Conservation (phyloP, 2,329 filamentous ascomycete species). For the Verticillium klebahnii region DNA sequence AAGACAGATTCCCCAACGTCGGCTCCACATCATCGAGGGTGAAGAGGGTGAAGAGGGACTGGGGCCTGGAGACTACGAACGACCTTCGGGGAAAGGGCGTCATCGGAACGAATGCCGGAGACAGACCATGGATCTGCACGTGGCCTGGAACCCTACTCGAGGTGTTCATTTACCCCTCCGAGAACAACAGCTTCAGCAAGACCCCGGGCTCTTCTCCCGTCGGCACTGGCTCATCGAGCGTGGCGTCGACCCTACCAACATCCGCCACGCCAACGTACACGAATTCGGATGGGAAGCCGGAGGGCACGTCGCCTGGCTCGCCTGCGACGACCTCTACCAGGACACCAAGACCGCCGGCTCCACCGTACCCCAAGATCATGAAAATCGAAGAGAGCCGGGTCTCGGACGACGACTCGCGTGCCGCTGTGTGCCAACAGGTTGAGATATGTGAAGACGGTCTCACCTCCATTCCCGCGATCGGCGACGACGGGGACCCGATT, state of each 20-base stretch:
- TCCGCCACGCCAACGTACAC: slow-evolving; percentile 6
- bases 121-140: slow-evolving; percentile 54
- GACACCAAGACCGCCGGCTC: slow-evolving; percentile 9
- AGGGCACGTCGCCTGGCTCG: background rate
- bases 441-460: slow-evolving; percentile 34
- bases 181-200: slow-evolving; percentile 38
- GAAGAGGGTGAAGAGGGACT: slow-evolving; percentile 18
- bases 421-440: slow-evolving; percentile 44
- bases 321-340: background rate
- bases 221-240: background rate
- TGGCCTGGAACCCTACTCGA: slow-evolving; percentile 54
- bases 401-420: slow-evolving; percentile 20
- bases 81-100: slow-evolving; percentile 33
- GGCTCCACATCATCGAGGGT: slow-evolving; percentile 9
- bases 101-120: slow-evolving; percentile 34
- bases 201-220: background rate
- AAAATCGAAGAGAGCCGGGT: slow-evolving; percentile 52
- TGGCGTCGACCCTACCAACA: background rate
- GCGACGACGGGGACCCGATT: slow-evolving; percentile 33
- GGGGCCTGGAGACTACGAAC: slow-evolving; percentile 5
- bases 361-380: slow-evolving; percentile 45
- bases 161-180: slow-evolving; percentile 51
- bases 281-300: background rate
- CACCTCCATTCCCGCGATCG: slow-evolving; percentile 27
- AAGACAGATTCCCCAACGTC: slow-evolving; percentile 28